Conservation (phyloP, 1,284 basidiomycete species). For the Naganishia sp. region DNA sequence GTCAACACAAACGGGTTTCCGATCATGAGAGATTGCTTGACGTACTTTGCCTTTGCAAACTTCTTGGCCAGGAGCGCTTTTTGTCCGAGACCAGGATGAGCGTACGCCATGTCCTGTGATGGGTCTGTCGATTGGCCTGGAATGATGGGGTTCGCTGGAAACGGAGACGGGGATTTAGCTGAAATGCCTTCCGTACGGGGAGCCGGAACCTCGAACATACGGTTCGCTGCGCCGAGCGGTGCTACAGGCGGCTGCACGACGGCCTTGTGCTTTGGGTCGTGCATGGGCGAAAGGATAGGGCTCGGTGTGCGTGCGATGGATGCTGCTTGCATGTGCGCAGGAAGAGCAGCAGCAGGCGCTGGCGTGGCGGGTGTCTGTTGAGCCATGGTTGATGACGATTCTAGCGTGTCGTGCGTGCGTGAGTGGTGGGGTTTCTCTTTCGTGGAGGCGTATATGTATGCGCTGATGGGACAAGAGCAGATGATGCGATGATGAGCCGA, state of each 20-base stretch:
- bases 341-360: slow-evolving; percentile 4
- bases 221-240: slow-evolving; percentile 24
- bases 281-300: slow-evolving; percentile 31
- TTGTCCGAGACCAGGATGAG: slow-evolving; percentile 73
- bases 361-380: slow-evolving; percentile 3
- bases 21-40: too few species aligned
- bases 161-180: slow-evolving; percentile 22
- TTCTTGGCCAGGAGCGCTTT: slow-evolving; percentile 85
- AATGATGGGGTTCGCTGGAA: slow-evolving; percentile 49
- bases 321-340: slow-evolving; percentile 21
- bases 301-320: slow-evolving; percentile 19
- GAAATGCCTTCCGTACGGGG: background rate
- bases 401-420: background rate
- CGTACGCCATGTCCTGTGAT: slow-evolving; percentile 33
- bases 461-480: background rate
- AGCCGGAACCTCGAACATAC: slow-evolving; percentile 6
- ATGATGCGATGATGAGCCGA: too few species aligned
- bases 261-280: slow-evolving; percentile 69
- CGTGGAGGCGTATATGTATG: too few species aligned
- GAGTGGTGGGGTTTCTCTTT: background rate
- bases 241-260: slow-evolving; percentile 70
- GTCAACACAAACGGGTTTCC: background rate
- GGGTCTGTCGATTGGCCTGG: slow-evolving; percentile 47
- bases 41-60: slow-evolving; percentile 78
- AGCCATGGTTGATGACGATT: slow-evolving; percentile 1